Evolutionary conservation across 192 early-diverging fungal genomes (phyloP), one percentile per base, ranked within the genome.

Genomic region (Podila horticola): DNA sequence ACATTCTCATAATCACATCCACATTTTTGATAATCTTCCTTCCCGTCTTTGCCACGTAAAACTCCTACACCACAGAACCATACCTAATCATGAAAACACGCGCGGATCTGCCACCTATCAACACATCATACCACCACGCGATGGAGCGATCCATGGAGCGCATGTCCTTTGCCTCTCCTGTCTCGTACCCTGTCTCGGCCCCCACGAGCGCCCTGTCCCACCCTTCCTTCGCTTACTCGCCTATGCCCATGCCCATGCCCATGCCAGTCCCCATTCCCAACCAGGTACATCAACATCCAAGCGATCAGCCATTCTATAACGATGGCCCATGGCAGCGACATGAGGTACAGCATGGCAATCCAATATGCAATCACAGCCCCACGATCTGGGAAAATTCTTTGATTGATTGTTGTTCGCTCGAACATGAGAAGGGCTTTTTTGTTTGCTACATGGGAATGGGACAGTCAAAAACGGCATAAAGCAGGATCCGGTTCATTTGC

Each of bases 241-340:
- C 64, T 13, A 50, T 24, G 12, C 17, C 34, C 17, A 50, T 58
- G 48, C 17, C 34, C 17, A 50, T 58, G 48, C 22, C 36, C 61
- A 31, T 62, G 36, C 64, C 19, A 26, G 30, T 9, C 64, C 10
- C 45, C 45, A 8, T 11, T n/a, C 30, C 9, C 45, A n/a, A 51
- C 38, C 51, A 33, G 13, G 0, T 19, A 38, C 20, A 58, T 19
- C 66, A 20, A 13, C 66, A 58, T 4, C 17, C 26, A 13, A 10
- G 28, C 28, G 36, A 66, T 10, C 20, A 22, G 5, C 8, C 52
- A 55, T 55, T 38, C 55, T 70, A 31, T 33, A 49, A 66, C 31
- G 68, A 76, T n/a, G 63, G 76, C 15, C 76, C 70, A 22, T 81
- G 76, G 76, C 71, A 72, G 33, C 71, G 71, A 15, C 76, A 72